Conservation (phyloP, 192 early-diverging fungal species). For the Funneliformis geosporum region DNA sequence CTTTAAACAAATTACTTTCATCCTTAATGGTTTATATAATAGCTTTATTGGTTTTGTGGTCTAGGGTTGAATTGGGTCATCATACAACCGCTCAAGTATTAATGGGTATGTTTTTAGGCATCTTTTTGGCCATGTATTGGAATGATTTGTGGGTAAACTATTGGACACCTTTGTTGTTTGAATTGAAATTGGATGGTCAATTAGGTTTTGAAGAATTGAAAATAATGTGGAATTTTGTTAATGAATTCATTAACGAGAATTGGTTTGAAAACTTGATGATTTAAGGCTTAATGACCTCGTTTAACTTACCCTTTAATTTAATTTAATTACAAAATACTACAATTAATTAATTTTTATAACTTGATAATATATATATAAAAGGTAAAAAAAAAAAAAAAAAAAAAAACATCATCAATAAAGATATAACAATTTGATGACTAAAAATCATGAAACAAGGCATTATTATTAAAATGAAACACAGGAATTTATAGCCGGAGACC, state of each 20-base stretch:
- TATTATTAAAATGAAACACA: too few relatives aligned
- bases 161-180: not conserved
- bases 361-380: too few relatives aligned
- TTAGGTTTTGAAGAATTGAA: not conserved
- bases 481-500: too few relatives aligned
- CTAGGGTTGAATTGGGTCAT: conserved; percentile 37
- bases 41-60: conserved; percentile 38
- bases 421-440: too few relatives aligned
- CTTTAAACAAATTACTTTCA: not conserved
- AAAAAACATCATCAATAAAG: too few relatives aligned
- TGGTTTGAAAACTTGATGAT: not conserved
- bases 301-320: too few relatives aligned
- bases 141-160: conserved; percentile 14
- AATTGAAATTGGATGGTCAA: not conserved
- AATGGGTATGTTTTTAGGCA: conserved; percentile 34
- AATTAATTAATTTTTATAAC: too few relatives aligned
- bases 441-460: too few relatives aligned
- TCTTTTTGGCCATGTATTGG: not conserved
- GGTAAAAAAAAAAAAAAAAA: too few relatives aligned
- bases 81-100: conserved; percentile 36
- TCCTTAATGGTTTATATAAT: not conserved
- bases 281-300: too few relatives aligned
- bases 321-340: too few relatives aligned
- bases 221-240: not conserved
- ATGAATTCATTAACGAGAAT: not conserved